Percentiles rank a stretch among this genome's conserved stretches.
These are phyloP conservation scores for Cercospora brassicicola DNA, from an alignment of 2,329 filamentous ascomycete genomes.

Conservation along the genomic window DNA sequence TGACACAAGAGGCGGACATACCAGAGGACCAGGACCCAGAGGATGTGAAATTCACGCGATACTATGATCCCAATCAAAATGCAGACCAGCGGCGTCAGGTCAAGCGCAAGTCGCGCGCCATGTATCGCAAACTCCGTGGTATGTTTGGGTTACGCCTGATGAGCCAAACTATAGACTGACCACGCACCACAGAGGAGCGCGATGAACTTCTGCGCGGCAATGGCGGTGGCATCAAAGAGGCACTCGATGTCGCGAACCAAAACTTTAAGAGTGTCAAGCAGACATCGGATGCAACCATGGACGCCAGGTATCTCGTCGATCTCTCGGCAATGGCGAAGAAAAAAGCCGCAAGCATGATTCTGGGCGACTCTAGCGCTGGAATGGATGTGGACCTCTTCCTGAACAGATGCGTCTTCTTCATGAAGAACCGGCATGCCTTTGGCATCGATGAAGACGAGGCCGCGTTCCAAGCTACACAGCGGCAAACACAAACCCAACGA, in stretches of 20 bases:
- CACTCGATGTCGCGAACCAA: conserved; percentile 48
- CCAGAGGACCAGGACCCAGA: conserved; percentile 31
- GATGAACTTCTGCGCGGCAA: conserved; percentile 67
- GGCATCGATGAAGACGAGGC: conserved; percentile 56
- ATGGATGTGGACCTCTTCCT: conserved; percentile 91
- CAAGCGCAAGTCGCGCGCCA: conserved; percentile 67
- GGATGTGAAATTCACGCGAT: conserved; percentile 40
- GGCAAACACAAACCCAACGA: conserved; percentile 25
- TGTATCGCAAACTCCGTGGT: conserved; percentile 64
- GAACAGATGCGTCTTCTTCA: conserved; percentile 83
- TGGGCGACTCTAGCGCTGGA: conserved; percentile 71
- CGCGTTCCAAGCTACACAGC: conserved; percentile 9
- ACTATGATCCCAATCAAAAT: conserved; percentile 81
- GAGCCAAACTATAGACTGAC: conserved; percentile 31
- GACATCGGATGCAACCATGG: conserved; percentile 85
- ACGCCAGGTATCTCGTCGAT: conserved; percentile 80
- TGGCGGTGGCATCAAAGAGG: conserved; percentile 53
- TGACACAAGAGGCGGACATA: conserved; percentile 23
- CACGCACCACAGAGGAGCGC: conserved; percentile 59
- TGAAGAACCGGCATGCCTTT: conserved; percentile 61
- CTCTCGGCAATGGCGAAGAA: conserved; percentile 78
- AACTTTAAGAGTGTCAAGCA: conserved; percentile 70
- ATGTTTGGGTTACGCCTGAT: conserved; percentile 13
- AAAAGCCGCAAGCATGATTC: conserved; percentile 70
- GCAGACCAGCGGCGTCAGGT: conserved; percentile 69